phyloP scores from a whole-genome alignment of 2,329 filamentous ascomycete species.

The Claviceps quebecensis region DNA sequence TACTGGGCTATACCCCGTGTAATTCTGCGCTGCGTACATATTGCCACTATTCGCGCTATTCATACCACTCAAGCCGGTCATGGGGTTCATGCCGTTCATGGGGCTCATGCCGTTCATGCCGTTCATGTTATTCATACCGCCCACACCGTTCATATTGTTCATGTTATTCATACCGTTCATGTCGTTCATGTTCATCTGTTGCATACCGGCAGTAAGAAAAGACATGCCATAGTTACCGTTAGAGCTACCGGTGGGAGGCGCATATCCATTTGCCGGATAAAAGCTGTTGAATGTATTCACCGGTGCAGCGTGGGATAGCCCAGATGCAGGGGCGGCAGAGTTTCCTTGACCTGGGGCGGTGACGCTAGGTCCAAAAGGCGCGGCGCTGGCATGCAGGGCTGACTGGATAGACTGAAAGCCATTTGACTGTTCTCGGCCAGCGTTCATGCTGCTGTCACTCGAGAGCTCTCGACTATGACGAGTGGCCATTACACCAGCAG shows the following conservation, averaged over 20 bases:
- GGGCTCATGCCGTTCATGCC: no score
- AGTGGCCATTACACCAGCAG: constrained; percentile 47
- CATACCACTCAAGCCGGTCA: constrained; percentile 20
- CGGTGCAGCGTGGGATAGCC: constrained; percentile 12
- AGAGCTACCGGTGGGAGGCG: constrained; percentile 12
- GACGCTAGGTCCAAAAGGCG: constrained; percentile 57
- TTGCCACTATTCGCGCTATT: constrained; percentile 18
- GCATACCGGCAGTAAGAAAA: constrained; percentile 55
- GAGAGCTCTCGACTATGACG: constrained; percentile 64
- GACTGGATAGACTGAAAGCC: constrained; percentile 51
- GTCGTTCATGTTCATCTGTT: constrained; percentile 40
- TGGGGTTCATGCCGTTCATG: constrained; percentile 13
- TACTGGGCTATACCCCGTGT: constrained; percentile 39
- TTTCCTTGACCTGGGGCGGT: constrained; percentile 15
- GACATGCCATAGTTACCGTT: constrained; percentile 15
- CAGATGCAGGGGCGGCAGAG: constrained; percentile 13
- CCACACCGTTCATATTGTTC: no score
- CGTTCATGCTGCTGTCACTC: constrained; percentile 27
- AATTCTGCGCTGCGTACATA: constrained; percentile 44
- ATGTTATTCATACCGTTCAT: no score
- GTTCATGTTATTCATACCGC: no score
- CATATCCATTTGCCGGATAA: constrained; percentile 18
- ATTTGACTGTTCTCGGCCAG: constrained; percentile 28
- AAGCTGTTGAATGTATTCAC: constrained; percentile 19
- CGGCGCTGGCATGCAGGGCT: constrained; percentile 63